A percentile compares a stretch with the other conserved stretches of the same genome.
phyloP scores from a whole-genome alignment of 2,329 filamentous ascomycete genomes.

The Fusarium siculi region DNA sequence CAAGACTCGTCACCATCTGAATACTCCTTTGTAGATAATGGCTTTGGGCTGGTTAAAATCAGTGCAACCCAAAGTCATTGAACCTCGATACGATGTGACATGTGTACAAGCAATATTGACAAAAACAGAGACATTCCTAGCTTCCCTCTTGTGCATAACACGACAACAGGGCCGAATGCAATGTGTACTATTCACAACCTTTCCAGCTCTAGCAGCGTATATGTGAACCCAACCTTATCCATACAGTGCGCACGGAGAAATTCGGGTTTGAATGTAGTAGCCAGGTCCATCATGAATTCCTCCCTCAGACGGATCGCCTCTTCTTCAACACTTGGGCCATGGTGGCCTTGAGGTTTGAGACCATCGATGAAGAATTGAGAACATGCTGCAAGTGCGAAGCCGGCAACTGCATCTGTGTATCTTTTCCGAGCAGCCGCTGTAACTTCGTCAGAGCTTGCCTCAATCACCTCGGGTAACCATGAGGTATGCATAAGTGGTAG shows the following conservation, averaged over 20 bases:
- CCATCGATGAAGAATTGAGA: not conserved
- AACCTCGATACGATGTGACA: not conserved
- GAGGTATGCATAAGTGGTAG: not conserved
- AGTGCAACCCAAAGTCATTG: not conserved
- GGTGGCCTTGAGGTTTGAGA: accelerated
- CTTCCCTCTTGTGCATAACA: accelerated
- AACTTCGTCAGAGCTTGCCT: accelerated
- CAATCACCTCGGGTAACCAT: not conserved
- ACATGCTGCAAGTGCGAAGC: not conserved
- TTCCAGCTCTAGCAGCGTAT: not conserved
- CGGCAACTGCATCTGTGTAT: not conserved
- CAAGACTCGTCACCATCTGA: not conserved
- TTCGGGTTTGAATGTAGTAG: not conserved
- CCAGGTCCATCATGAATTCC: not conserved
- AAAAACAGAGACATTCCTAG: accelerated
- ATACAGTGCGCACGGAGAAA: not conserved
- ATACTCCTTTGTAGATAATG: accelerated
- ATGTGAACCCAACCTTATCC: not conserved
- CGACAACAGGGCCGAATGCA: accelerated
- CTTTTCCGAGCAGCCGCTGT: not conserved
- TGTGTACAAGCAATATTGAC: not conserved
- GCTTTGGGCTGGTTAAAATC: accelerated
- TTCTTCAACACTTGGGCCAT: accelerated
- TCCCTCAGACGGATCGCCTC: accelerated
- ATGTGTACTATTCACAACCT: not conserved